Evolutionary conservation across 345 rosid genomes (phyloP).

Genomic region (Melastoma malabathricum): DNA sequence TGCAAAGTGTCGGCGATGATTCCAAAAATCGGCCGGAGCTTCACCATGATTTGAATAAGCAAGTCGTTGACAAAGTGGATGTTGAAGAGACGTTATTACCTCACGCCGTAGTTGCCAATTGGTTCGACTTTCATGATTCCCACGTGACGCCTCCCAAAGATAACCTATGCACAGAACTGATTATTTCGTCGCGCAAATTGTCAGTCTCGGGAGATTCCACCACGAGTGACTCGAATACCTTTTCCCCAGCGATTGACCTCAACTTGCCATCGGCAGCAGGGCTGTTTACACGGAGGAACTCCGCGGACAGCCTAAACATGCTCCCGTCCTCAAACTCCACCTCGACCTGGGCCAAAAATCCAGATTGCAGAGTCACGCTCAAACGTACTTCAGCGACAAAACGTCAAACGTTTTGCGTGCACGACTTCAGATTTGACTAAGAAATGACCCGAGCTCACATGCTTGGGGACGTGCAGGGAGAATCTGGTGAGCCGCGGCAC

Average conservation of each 20-base stretch:
- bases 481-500: conserved; percentile 38
- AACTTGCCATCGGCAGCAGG: conserved; percentile 89
- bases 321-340: conserved; percentile 59
- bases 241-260: conserved; percentile 71
- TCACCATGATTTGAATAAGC: background rate
- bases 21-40: background rate
- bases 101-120: conserved; percentile 90
- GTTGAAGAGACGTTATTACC: conserved; percentile 27
- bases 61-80: too few relatives aligned
- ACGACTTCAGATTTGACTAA: background rate
- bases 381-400: too few relatives aligned
- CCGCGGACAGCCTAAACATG: conserved; percentile 53
- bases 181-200: conserved; percentile 3
- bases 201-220: background rate
- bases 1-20: background rate
- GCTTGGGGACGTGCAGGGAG: conserved; percentile 44
- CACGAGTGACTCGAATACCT: conserved; percentile 24
- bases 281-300: conserved; percentile 62
- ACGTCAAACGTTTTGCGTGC: background rate
- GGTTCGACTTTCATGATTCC: conserved; percentile 95
- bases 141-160: conserved; percentile 74
- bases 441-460: conserved; percentile 21
- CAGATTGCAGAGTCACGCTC: too few relatives aligned
- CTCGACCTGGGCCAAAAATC: background rate
- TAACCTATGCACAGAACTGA: conserved; percentile 33